Evolutionary conservation across 495 filamentous ascomycete genomes (phyloP).

Genomic region (Penicillium macrosclerotiorum): DNA sequence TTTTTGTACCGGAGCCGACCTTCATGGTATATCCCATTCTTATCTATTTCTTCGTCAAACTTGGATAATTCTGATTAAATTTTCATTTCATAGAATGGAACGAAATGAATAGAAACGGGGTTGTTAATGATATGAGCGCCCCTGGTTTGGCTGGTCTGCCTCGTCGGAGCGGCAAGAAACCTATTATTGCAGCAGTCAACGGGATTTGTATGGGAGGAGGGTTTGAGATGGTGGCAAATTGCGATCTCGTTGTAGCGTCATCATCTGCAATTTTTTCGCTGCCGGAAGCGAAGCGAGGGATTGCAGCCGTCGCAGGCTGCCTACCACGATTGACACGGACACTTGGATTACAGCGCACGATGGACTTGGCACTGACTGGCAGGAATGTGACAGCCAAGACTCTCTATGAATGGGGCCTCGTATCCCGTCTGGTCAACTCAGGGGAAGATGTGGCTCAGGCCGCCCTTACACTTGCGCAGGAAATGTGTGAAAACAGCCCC

Average conservation of each 20-base stretch:
- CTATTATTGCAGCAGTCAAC: constrained; percentile 72
- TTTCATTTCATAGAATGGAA: constrained; percentile 42
- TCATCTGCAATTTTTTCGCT: constrained; percentile 55
- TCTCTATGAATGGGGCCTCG: constrained; percentile 64
- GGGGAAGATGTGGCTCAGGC: constrained; percentile 27
- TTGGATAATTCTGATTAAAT: too few species aligned
- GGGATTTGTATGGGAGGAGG: constrained; percentile 76
- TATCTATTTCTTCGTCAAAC: not conserved
- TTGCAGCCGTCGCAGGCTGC: constrained; percentile 67
- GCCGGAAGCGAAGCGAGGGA: constrained; percentile 68
- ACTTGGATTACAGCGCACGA: constrained; percentile 65
- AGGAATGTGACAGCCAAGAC: constrained; percentile 53
- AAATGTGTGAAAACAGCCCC: constrained; percentile 55
- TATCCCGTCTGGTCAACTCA: constrained; percentile 36
- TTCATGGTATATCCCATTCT: constrained; percentile 31
- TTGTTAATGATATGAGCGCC: constrained; percentile 42
- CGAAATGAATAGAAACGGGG: constrained; percentile 30
- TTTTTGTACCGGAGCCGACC: constrained; percentile 58
- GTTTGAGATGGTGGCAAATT: constrained; percentile 68
- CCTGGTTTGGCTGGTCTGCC: constrained; percentile 55
- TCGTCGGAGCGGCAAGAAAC: constrained; percentile 49
- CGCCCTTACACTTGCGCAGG: constrained; percentile 16
- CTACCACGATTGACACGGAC: constrained; percentile 70
- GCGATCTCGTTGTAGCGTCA: constrained; percentile 65
- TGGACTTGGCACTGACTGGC: constrained; percentile 69